Evolutionary conservation across 371 early-diverging fungal species (phyloP).

Genomic region (Mortierella sp.): DNA sequence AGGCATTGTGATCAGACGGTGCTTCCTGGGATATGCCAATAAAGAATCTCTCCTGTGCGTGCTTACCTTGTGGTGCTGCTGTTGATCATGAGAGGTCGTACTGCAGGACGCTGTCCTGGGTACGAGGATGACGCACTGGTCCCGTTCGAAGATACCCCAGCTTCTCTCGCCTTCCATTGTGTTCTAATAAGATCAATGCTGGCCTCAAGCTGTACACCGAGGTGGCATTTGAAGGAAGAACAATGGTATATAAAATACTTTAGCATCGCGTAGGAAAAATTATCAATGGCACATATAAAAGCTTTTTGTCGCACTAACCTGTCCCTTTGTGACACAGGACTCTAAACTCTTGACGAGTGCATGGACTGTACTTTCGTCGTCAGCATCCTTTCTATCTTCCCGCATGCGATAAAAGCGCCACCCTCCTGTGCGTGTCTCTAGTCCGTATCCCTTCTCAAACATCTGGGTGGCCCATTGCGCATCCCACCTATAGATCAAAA

Average conservation of each 20-base stretch:
- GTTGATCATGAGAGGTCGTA: constrained; percentile 31
- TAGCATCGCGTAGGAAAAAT: background rate
- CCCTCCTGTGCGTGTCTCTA: constrained; percentile 66
- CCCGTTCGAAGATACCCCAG: constrained; percentile 34
- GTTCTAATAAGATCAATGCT: constrained; percentile 43
- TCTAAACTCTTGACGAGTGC: constrained; percentile 64
- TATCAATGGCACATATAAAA: too few relatives aligned
- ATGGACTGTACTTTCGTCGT: constrained; percentile 69
- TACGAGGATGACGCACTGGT: constrained; percentile 7
- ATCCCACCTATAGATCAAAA: constrained; percentile 60
- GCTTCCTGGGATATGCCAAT: too few relatives aligned
- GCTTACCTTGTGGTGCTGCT: constrained; percentile 5
- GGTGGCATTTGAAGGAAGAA: too few relatives aligned
- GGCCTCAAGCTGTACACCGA: constrained; percentile 28
- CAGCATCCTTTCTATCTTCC: constrained; percentile 76
- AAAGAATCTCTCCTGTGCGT: too few relatives aligned
- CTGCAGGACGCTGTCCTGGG: constrained; percentile 17
- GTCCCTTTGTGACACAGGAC: constrained; percentile 65
- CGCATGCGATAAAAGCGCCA: constrained; percentile 78
- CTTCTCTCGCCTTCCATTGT: constrained; percentile 51
- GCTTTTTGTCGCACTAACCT: constrained; percentile 42
- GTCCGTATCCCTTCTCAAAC: constrained; percentile 72
- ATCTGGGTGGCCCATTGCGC: constrained; percentile 67
- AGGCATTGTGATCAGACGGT: too few relatives aligned
- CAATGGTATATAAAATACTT: too few relatives aligned